A percentile compares a stretch with the other conserved stretches of the same genome.
phyloP scores from a whole-genome alignment of 2,329 filamentous ascomycete genomes.

The Xylaria polymorpha region DNA sequence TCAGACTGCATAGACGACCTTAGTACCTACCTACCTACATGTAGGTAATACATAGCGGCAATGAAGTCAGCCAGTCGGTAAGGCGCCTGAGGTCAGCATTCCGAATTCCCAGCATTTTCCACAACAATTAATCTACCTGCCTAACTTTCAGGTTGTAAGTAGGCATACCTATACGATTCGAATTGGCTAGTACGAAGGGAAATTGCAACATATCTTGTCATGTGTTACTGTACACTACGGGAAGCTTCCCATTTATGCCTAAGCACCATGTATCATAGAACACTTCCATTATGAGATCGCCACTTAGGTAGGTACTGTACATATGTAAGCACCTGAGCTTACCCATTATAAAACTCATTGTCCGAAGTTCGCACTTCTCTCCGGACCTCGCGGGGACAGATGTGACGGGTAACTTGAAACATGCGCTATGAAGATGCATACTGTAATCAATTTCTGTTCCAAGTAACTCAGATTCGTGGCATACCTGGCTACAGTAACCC shows the following conservation, averaged over 20 bases:
- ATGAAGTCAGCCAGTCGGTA: slow-evolving; percentile 9
- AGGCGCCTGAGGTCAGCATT: slow-evolving; percentile 7
- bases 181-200: neutral
- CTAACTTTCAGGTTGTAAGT: neutral
- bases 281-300: neutral
- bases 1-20: neutral
- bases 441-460: neutral
- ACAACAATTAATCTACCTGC: neutral
- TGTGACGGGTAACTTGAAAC: neutral
- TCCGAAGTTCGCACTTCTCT: slow-evolving; percentile 29
- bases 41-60: neutral
- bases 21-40: neutral
- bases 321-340: too few species aligned
- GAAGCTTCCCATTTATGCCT: neutral
- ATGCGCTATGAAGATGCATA: neutral
- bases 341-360: slow-evolving; percentile 3
- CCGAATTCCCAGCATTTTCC: slow-evolving; percentile 5
- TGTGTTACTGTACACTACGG: neutral
- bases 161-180: neutral
- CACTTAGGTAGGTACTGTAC: too few species aligned
- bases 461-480: too few species aligned
- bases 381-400: slow-evolving; percentile 13
- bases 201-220: slow-evolving; percentile 26
- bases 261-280: neutral
- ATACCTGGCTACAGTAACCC: too few species aligned